Evolutionary conservation across 345 rosid genomes (phyloP).

Genomic region (Eucalyptus victrix): DNA sequence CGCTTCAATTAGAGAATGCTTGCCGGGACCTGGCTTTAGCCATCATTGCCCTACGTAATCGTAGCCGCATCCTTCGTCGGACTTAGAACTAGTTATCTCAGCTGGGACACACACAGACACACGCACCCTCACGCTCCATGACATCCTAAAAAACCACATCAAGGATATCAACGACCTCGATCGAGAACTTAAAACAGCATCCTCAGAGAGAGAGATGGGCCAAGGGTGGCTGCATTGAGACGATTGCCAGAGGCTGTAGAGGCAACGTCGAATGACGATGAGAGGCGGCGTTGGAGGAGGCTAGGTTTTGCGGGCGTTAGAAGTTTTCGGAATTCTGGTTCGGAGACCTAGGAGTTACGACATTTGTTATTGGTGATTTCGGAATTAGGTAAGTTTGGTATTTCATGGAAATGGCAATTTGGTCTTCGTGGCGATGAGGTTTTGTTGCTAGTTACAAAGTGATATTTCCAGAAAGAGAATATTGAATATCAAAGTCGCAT

Average conservation of each 20-base stretch:
- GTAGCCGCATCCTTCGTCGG: neutral
- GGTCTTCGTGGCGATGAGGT: neutral
- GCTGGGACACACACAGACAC: neutral
- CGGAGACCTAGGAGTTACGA: neutral
- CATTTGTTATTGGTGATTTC: neutral
- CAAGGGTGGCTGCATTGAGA: neutral
- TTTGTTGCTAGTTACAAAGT: neutral
- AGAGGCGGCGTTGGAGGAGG: neutral
- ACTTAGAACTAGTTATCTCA: neutral
- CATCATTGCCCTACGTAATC: neutral
- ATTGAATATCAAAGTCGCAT: no score
- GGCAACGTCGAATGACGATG: neutral
- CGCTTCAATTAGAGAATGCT: neutral
- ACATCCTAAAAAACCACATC: neutral
- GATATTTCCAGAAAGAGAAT: neutral
- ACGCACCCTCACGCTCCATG: neutral
- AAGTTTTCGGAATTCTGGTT: neutral
- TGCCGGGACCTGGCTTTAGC: neutral
- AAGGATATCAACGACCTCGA: neutral
- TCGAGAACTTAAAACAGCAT: neutral
- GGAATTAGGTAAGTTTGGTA: neutral
- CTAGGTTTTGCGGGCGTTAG: neutral
- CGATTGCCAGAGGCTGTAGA: neutral
- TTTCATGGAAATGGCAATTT: neutral
- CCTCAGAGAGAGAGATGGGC: neutral